Evolutionary conservation across 2,329 filamentous ascomycete genomes (phyloP), one percentile per base, ranked within the genome.

Genomic region (Sphaerulina vaccinii): DNA sequence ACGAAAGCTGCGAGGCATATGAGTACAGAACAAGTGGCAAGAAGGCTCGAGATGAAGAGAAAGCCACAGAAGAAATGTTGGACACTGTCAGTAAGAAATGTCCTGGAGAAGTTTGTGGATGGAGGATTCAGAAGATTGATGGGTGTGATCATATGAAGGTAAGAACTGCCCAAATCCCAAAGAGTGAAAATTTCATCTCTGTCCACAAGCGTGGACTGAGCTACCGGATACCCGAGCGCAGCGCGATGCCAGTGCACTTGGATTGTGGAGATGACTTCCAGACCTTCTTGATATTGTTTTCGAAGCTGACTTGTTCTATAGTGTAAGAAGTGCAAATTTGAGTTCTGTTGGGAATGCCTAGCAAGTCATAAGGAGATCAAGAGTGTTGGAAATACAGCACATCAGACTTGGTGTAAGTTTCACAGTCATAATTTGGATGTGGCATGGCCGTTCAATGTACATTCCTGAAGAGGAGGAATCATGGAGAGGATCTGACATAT

Each of bases 381-480:
- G 54, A 44, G 49, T 18, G 49, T 62, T 13, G 65, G 64, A 18
- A 66, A 66, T 39, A 59, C 56, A 33, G 63, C 65, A 33, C 64
- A 66, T 59, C 13, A 51, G 51, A 44, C 16, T 22, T 53, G 47
- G 54, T 67, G 65, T 56, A 64, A 62, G 51, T 66, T 64, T 49
- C 64, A 67, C 51, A 56, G 52, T 24, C 41, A 57, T 15, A 65
- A 65, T 54, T 41, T 67, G 54, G 52, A 63, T 40, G 29, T 61
- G 8, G 52, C 57, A 40, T 66, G 64, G 64, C 64, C 64, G n/a
- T 66, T 66, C 49, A 66, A 66, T 55, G 57, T 36, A 24, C 64
- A 66, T 88, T 55, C 65, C 87, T 37, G 73, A 64, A 6, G 44
- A 47, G 44, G 33, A 22, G 44, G 33, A n/a, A n/a, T n/a, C n/a